Percentiles rank a stretch among this genome's conserved stretches.
Evolutionary conservation across 129 eudicot species (phyloP).

Genomic region (Centaurea solstitialis): DNA sequence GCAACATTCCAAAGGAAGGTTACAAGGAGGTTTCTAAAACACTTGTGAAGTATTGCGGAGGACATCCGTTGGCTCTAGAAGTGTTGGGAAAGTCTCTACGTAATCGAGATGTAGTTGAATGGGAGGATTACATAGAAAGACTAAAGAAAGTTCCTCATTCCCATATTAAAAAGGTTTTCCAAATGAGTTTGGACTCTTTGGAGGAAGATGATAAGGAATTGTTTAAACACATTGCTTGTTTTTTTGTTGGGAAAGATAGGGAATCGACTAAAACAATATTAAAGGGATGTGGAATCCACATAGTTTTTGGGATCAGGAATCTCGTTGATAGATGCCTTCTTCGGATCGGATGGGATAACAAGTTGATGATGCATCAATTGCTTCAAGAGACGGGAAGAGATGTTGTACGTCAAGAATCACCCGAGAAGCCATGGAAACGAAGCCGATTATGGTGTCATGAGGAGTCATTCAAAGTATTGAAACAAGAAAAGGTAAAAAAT

Average conservation of each 20-base stretch:
- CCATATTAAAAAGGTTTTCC: not conserved
- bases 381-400: slow-evolving; percentile 18
- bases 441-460: slow-evolving; percentile 9
- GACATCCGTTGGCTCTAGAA: slow-evolving; percentile 1
- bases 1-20: not conserved
- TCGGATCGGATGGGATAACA: not conserved
- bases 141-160: not conserved
- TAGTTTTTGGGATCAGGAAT: slow-evolving; percentile 18
- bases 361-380: slow-evolving; percentile 21
- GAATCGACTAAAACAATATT: slow-evolving; percentile 1
- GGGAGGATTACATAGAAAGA: not conserved
- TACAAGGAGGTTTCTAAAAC: not conserved
- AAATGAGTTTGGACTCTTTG: not conserved
- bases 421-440: slow-evolving; percentile 16
- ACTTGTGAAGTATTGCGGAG: not conserved
- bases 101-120: not conserved
- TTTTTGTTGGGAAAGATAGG: not conserved
- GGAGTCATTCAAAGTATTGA: not conserved
- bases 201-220: not conserved
- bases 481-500: not conserved
- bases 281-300: slow-evolving; percentile 4
- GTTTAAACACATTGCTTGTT: not conserved
- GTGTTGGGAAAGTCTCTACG: not conserved
- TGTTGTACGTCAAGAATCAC: slow-evolving; percentile 20
- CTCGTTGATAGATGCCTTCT: slow-evolving; percentile 29